Evolutionary conservation across 176 grass and related monocot genomes (phyloP), one percentile per base, ranked within the genome.

Genomic region (Musa itinerans): DNA sequence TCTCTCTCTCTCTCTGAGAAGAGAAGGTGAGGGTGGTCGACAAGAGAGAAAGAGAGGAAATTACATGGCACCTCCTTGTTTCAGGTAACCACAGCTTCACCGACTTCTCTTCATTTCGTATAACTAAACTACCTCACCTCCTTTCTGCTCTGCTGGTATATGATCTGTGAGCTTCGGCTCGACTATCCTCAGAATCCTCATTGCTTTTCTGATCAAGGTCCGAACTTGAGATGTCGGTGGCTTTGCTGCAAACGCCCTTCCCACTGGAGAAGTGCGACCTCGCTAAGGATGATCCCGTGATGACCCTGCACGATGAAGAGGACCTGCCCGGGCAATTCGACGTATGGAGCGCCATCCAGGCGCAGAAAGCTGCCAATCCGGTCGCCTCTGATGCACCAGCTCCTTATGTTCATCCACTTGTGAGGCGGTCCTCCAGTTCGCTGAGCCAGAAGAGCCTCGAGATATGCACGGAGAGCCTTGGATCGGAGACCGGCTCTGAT

Each of bases 391-490:
- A 80, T 23, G 68, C 63, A 12, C 64, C 74, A 10, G 2, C 74
- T 57, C 84, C 82, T 26, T 99, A 92, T 74, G 86, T 87, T 43
- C 86, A 87, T 69, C 88, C 90, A 16, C 75, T 84, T 8, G 49
- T 84, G 68, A 76, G 84, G 57, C 84, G 82, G 1, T 93, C 90
- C 8, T 99, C 88, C 13, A 88, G 89, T 76, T 83, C 91, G 15
- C 81, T 98, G 86, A 94, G 83, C 86, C 86, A 87, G 84, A 89
- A 87, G 81, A 98, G 90, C 88, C 95, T 98, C 10, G 82, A 89
- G 84, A 71, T 91, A 72, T 98, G 95, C 95, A 98, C 95, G 12
- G 95, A 98, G 84, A 98, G 91, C 87, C 95, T 98, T 51, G 90
- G 95, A 76, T 94, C 89, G 34, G 95, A 98, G 82, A 93, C 86